Percentiles rank a stretch among this genome's conserved stretches.
phyloP scores from a whole-genome alignment of 805 yeast genomes.

The Ogataea henricii region DNA sequence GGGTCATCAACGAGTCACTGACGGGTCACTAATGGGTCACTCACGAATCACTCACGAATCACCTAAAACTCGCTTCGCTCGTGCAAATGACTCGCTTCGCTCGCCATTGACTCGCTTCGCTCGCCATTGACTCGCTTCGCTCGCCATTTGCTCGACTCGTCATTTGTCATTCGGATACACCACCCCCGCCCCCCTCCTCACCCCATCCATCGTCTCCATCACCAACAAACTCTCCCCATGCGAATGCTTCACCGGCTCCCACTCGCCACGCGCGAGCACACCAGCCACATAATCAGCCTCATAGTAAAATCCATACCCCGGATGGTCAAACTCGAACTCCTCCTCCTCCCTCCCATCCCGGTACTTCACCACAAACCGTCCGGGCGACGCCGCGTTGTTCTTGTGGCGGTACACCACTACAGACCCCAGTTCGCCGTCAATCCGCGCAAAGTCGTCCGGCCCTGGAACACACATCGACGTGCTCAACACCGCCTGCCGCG shows the following conservation, averaged over 20 bases:
- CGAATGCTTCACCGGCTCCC: conserved; percentile 37
- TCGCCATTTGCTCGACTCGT: no score
- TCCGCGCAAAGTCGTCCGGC: conserved; percentile 14
- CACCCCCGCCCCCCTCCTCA: conserved; percentile 46
- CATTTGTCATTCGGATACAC: conserved; percentile 42
- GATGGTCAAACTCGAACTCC: conserved; percentile 30
- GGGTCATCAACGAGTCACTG: no score
- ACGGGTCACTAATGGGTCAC: no score
- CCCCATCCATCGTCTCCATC: conserved; percentile 49
- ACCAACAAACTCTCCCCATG: conserved; percentile 48
- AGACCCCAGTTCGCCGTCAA: conserved; percentile 25
- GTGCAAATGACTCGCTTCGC: no score
- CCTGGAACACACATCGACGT: conserved; percentile 18
- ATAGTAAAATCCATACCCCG: conserved; percentile 51
- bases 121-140: no score
- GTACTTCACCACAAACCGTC: conserved; percentile 36
- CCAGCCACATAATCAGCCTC: conserved; percentile 58
- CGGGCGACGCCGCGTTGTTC: conserved; percentile 28
- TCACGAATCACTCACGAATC: no score
- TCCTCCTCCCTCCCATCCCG: conserved; percentile 32
- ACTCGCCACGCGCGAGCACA: conserved; percentile 42
- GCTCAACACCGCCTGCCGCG: conserved; percentile 44
- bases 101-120: no score
- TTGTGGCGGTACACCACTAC: conserved; percentile 19
- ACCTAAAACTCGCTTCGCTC: no score